Conservation (phyloP, 1,284 basidiomycete species). For the Tylopilus sp. region DNA sequence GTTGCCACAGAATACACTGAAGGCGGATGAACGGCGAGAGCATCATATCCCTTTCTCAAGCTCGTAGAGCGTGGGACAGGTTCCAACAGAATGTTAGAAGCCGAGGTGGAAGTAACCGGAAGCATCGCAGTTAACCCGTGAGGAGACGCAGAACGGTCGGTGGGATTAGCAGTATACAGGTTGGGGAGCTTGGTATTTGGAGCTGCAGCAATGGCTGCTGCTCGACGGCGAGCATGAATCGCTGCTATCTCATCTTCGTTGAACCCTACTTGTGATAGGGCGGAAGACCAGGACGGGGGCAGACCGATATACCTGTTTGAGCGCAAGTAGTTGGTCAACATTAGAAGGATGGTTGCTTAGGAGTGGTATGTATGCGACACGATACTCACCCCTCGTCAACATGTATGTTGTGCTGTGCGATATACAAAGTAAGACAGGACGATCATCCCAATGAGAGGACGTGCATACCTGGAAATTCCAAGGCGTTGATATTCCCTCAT, state of each 20-base stretch:
- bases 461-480: constrained; percentile 69
- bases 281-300: constrained; percentile 67
- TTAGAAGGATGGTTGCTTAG: not conserved
- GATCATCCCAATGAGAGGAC: not conserved
- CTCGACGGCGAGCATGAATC: constrained; percentile 51
- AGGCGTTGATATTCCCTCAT: constrained; percentile 62
- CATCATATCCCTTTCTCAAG: constrained; percentile 7
- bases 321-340: not conserved
- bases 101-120: constrained; percentile 35
- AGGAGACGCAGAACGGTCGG: constrained; percentile 28
- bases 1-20: constrained; percentile 13
- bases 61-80: constrained; percentile 30
- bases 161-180: constrained; percentile 36
- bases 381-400: constrained; percentile 65
- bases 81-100: constrained; percentile 36
- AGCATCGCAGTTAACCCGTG: not conserved
- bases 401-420: constrained; percentile 66
- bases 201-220: constrained; percentile 35
- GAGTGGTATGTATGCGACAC: not conserved
- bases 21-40: constrained; percentile 10
- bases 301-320: constrained; percentile 55
- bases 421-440: not conserved
- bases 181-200: constrained; percentile 21
- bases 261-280: constrained; percentile 57
- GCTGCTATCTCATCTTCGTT: constrained; percentile 62